phyloP scores from a whole-genome alignment of 2,329 filamentous ascomycete genomes.

The Hypoxylon sp. region DNA sequence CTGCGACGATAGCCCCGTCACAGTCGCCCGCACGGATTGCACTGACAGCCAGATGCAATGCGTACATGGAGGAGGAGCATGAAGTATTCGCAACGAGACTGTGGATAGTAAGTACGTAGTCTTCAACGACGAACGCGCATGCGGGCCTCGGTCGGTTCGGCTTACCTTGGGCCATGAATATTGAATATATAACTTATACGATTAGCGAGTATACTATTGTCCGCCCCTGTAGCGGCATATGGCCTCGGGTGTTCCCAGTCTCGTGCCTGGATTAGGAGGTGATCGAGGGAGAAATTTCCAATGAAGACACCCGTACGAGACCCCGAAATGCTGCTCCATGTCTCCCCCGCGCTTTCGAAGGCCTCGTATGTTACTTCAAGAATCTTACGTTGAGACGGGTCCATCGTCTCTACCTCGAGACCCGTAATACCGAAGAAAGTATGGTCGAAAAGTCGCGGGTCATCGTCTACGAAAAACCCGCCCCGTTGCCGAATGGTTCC shows the following conservation, averaged over 20 bases:
- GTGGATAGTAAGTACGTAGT: no score
- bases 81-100: no score
- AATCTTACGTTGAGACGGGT: slow-evolving; percentile 56
- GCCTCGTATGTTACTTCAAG: slow-evolving; percentile 55
- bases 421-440: slow-evolving; percentile 56
- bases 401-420: slow-evolving; percentile 53
- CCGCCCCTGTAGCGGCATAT: slow-evolving; percentile 37
- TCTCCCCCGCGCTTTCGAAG: slow-evolving; percentile 53
- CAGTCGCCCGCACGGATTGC: no score
- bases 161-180: slow-evolving; percentile 50
- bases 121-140: no score
- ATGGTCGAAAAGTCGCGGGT: slow-evolving; percentile 55
- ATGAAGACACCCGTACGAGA: slow-evolving; percentile 53
- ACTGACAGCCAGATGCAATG: no score
- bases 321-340: slow-evolving; percentile 39
- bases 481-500: no score
- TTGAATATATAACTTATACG: slow-evolving; percentile 53
- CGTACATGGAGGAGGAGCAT: no score
- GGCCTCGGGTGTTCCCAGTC: slow-evolving; percentile 40
- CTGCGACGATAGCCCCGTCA: no score
- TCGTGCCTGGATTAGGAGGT: slow-evolving; percentile 40
- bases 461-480: slow-evolving; percentile 10
- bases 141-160: no score
- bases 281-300: slow-evolving; percentile 49
- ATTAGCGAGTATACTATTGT: slow-evolving; percentile 40